Evolutionary conservation across 805 yeast genomes (phyloP).

Genomic region (Blastobotrys attinorum): DNA sequence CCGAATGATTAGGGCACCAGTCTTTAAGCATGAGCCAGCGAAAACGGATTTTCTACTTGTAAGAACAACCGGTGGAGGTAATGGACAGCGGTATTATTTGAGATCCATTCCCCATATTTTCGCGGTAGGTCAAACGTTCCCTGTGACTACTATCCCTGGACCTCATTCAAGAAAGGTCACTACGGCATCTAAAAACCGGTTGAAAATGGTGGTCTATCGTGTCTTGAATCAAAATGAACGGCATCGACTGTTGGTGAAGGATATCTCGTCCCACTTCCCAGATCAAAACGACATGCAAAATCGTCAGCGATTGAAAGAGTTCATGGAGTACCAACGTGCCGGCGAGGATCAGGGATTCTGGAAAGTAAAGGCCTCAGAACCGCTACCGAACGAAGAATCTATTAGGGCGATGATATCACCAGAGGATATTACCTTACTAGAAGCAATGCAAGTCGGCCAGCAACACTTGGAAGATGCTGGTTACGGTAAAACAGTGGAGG

Average conservation of each 20-base stretch:
- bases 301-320: constrained; percentile 89
- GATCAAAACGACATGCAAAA: constrained; percentile 97
- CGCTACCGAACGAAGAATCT: constrained; percentile 66
- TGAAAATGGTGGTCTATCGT: constrained; percentile 89
- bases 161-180: constrained; percentile 96
- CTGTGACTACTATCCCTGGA: constrained; percentile 93
- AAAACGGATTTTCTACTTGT: constrained; percentile 76
- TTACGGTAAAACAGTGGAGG: constrained; percentile 37
- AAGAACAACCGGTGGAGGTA: constrained; percentile 71
- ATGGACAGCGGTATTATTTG: constrained; percentile 58
- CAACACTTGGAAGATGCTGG: constrained; percentile 78
- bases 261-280: constrained; percentile 87
- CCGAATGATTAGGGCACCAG: constrained; percentile 86
- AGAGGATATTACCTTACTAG: constrained; percentile 80
- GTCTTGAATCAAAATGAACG: constrained; percentile 69
- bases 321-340: constrained; percentile 92
- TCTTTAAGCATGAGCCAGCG: constrained; percentile 74
- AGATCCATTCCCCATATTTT: constrained; percentile 65
- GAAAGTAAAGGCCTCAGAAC: constrained; percentile 68
- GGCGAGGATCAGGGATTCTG: constrained; percentile 94
- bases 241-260: constrained; percentile 73
- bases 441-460: constrained; percentile 91
- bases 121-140: constrained; percentile 86
- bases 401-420: constrained; percentile 81
- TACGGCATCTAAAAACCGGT: constrained; percentile 79